Evolutionary conservation across 345 rosid species (phyloP), one percentile per base, ranked within the genome.

Genomic region (Pistacia vera): DNA sequence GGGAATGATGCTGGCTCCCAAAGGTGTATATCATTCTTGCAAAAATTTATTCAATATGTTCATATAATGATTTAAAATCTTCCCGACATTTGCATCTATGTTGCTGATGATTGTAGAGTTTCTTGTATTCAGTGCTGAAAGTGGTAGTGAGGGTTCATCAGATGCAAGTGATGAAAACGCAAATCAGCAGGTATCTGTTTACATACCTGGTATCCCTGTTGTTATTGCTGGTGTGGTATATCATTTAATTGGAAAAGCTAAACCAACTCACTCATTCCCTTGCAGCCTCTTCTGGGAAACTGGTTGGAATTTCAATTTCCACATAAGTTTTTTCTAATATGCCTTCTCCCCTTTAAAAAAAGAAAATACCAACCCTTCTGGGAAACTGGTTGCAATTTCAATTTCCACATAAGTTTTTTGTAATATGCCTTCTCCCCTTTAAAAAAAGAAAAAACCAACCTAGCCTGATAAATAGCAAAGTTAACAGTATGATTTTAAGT

Each of bases 101-200:
- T 18, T 66, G 16, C 33, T 54, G 58, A 52, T 80, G 48, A 80
- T 76, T 63, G 17, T 74, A 38, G 41, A 78, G 35, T 49, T 80
- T 65, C 72, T 51, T 81, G 69, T 83, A 51, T 58, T 80, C 91
- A 96, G 97, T 81, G 93, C 79, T 77, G 97, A 93, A 51, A 96
- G 93, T 78, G 95, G 88, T n/a, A 90, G 93, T 35, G 99, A 89
- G 58, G 99, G 97, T 71, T 91, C 99, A 62, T 92, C 98, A 70
- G 97, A 92, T 76, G 97, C 81, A 80, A 92, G 89, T 63, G 95
- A 88, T 55, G 97, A 93, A 72, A 86, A 91, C 66, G 73, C 79
- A 59, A 87, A 88, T 71, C 94, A 85, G 54, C 93, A 88, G 91
- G 98, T 93, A 85, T 72, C 25, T 48, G 66, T 63, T 33, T 16